These are phyloP conservation scores for Penicillium hesseltinei DNA, from an alignment of 2,329 filamentous ascomycete genomes.

Conservation along the genomic window DNA sequence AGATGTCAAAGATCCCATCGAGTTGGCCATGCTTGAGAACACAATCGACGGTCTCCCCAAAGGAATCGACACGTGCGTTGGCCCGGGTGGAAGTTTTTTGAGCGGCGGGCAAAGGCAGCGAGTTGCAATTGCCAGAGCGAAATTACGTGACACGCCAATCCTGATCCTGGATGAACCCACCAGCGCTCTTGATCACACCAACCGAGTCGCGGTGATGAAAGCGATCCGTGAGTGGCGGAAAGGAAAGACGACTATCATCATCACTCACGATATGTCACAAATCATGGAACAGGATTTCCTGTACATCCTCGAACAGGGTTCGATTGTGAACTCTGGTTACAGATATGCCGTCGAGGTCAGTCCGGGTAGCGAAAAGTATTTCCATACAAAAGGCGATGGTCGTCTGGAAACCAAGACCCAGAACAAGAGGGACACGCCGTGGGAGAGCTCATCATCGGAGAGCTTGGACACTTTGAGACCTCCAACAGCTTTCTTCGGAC, in stretches of 20 bases:
- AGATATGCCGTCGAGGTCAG: conserved; percentile 52
- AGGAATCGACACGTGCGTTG: conserved; percentile 70
- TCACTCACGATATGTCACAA: conserved; percentile 83
- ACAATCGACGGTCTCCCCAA: conserved; percentile 66
- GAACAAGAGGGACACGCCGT: not conserved
- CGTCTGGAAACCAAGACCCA: not conserved
- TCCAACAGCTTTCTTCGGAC: not conserved
- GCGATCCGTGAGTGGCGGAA: conserved; percentile 73
- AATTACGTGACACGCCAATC: conserved; percentile 72
- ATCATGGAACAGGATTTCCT: conserved; percentile 72
- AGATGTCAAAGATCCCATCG: conserved; percentile 61
- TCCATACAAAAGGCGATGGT: conserved; percentile 1
- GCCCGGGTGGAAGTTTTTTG: conserved; percentile 65
- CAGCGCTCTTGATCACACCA: conserved; percentile 77
- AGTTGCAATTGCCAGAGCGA: conserved; percentile 75
- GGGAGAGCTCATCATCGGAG: not conserved
- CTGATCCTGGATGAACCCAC: conserved; percentile 87
- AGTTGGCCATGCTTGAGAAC: conserved; percentile 66
- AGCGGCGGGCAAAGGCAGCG: conserved; percentile 85
- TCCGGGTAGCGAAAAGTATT: conserved; percentile 29
- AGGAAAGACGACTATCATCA: conserved; percentile 84
- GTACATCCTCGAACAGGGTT: conserved; percentile 72
- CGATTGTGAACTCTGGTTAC: conserved; percentile 67
- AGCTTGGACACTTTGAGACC: not conserved
- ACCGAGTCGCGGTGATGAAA: conserved; percentile 66